Percentiles rank a stretch among this genome's conserved stretches.
Conservation (phyloP, 805 yeast species). For the Ogataea sp. region DNA sequence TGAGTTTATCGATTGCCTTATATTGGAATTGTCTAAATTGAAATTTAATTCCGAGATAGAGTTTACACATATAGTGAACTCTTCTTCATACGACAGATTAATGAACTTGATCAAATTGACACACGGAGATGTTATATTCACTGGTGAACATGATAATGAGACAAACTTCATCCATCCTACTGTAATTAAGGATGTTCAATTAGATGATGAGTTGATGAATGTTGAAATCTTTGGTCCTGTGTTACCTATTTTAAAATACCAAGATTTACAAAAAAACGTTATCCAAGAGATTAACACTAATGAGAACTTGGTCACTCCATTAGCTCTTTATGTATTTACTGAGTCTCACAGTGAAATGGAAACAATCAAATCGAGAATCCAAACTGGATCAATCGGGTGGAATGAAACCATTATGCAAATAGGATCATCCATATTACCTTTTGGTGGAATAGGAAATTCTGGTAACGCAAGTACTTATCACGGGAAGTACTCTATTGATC, state of each 20-base stretch:
- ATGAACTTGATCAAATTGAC: constrained; percentile 34
- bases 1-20: no score
- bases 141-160: constrained; percentile 28
- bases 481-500: constrained; percentile 57
- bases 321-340: constrained; percentile 70
- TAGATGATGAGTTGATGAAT: constrained; percentile 66
- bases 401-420: constrained; percentile 72
- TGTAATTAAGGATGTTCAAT: constrained; percentile 50
- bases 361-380: constrained; percentile 39
- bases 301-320: constrained; percentile 59
- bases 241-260: constrained; percentile 60
- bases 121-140: constrained; percentile 43
- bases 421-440: constrained; percentile 63
- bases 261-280: constrained; percentile 27
- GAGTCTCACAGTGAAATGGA: constrained; percentile 37
- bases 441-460: constrained; percentile 85
- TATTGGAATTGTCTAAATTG: no score
- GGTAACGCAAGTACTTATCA: constrained; percentile 78
- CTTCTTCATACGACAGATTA: constrained; percentile 43
- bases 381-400: constrained; percentile 66
- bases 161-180: constrained; percentile 64
- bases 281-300: constrained; percentile 38
- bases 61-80: constrained; percentile 56
- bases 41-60: constrained; percentile 35
- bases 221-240: constrained; percentile 83